Conservation (phyloP, 768 basidiomycete genomes). For the Pleurotus pulmonarius region DNA sequence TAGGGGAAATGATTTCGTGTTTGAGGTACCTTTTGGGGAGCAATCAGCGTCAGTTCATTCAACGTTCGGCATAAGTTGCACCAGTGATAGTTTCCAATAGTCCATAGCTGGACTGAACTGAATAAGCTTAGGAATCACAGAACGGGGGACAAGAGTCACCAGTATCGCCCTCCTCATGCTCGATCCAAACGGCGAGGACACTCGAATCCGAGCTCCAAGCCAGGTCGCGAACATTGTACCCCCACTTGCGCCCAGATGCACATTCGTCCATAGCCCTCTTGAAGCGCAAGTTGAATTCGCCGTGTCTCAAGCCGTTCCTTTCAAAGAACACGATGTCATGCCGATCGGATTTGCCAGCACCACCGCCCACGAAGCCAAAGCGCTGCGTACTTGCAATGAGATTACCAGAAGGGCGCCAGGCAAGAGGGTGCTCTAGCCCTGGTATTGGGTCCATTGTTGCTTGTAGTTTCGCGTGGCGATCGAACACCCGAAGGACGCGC, state of each 20-base stretch:
- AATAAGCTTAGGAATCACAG: slow-evolving; percentile 7
- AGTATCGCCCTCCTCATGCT: slow-evolving; percentile 61
- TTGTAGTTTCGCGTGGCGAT: slow-evolving; percentile 68
- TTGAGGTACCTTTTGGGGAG: slow-evolving; percentile 74
- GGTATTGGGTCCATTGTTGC: slow-evolving; percentile 82
- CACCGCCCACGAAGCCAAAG: slow-evolving; percentile 74
- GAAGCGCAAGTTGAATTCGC: slow-evolving; percentile 70
- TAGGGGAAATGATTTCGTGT: slow-evolving; percentile 68
- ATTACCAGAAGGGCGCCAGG: slow-evolving; percentile 89
- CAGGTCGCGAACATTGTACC: slow-evolving; percentile 72
- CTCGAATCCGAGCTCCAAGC: slow-evolving; percentile 88
- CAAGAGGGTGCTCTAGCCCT: slow-evolving; percentile 74
- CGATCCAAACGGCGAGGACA: slow-evolving; percentile 83
- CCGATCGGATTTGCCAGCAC: slow-evolving; percentile 58
- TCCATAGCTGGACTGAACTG: slow-evolving; percentile 84
- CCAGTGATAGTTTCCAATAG: slow-evolving; percentile 95
- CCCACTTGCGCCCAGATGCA: slow-evolving; percentile 42
- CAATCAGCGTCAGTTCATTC: background rate
- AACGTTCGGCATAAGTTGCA: slow-evolving; percentile 18
- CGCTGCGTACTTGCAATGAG: slow-evolving; percentile 80
- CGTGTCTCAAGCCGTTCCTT: slow-evolving; percentile 88
- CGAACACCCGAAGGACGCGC: slow-evolving; percentile 70
- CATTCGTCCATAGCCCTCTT: slow-evolving; percentile 28
- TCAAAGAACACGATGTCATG: slow-evolving; percentile 95
- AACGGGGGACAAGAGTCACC: slow-evolving; percentile 41